These are phyloP conservation scores for Dictyostelium purpureum DNA, from an alignment of 78 protist genomes.

Conservation along the genomic window DNA sequence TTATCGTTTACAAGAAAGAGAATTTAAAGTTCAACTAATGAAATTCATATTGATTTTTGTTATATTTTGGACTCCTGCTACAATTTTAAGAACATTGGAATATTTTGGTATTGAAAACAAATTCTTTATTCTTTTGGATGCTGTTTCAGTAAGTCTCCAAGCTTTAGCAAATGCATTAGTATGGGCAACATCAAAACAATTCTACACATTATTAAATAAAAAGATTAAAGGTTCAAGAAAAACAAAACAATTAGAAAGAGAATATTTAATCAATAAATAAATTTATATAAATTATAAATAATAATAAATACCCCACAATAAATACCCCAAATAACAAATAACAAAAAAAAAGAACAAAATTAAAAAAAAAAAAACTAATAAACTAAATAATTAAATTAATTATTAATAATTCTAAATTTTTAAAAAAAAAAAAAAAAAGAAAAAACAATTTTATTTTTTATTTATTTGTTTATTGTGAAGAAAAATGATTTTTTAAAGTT, in stretches of 20 bases:
- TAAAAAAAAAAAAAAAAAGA: too few relatives aligned
- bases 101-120: neutral
- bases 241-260: constrained; percentile 18
- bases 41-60: constrained; percentile 41
- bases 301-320: too few relatives aligned
- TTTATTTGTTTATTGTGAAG: too few relatives aligned
- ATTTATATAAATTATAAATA: too few relatives aligned
- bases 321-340: too few relatives aligned
- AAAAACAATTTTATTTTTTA: too few relatives aligned
- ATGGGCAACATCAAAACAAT: constrained; percentile 45
- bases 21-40: constrained; percentile 31
- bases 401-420: too few relatives aligned
- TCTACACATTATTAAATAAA: constrained; percentile 32
- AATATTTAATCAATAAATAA: constrained; percentile 21
- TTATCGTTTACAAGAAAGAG: constrained; percentile 25
- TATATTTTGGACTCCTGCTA: constrained; percentile 45
- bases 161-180: constrained; percentile 38
- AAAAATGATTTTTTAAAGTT: too few relatives aligned
- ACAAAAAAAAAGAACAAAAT: too few relatives aligned
- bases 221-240: neutral
- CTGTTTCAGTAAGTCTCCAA: constrained; percentile 26
- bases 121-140: constrained; percentile 34
- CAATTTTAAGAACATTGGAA: constrained; percentile 45
- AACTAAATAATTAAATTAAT: too few relatives aligned
- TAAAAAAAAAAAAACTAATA: too few relatives aligned